Base-by-base conservation (phyloP, 2,329 filamentous ascomycete genomes). In the Cytospora schulzeri region DNA sequence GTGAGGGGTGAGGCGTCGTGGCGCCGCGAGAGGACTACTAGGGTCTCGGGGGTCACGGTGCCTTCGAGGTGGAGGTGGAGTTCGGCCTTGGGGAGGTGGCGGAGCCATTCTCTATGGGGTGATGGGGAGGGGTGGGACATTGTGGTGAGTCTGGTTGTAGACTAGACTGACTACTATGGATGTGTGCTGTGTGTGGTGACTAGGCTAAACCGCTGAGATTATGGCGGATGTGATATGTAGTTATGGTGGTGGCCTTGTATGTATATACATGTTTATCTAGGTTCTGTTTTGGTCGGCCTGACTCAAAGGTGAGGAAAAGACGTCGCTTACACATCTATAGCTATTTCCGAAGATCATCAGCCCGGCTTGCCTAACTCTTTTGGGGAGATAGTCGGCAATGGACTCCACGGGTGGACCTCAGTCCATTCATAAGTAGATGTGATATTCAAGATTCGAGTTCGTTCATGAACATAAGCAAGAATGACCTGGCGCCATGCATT, bases 21-120 rank as follows among this genome's bases (percentile, higher is more conserved):
- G 14, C 67, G 66, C 29, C 24, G 29, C n/a, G 67, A 69, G 22
- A 69, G 57, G 0, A 65, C 26, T 3, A 69, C 64, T 2, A 68
- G 59, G 24, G 67, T 69, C 56, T 67, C 67, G 24, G 66, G 66
- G 6, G 63, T 66, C 53, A 68, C 66, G 0, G 66, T 66, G n/a
- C 65, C 67, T 28, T 67, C 63, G 41, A 68, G 63, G 45, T 68
- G 66, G 17, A 68, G 67, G 41, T 66, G 66, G 1, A 68, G 61
- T 50, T 67, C 67, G 3, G 63, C 66, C 17, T 68, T 68, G 24
- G 67, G 66, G 7, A 66, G 38, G 17, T 7, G 38, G 17, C 38
- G 38, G 38, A 41, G 38, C 38, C 38, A 41, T 41, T 41, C 17
- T n/a, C 33, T 17, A 17, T 19, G 38, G 19, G 38, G 4, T 19